Evolutionary conservation across 306 rosid species (phyloP), one percentile per base, ranked within the genome.

Genomic region (Quercus rubra): DNA sequence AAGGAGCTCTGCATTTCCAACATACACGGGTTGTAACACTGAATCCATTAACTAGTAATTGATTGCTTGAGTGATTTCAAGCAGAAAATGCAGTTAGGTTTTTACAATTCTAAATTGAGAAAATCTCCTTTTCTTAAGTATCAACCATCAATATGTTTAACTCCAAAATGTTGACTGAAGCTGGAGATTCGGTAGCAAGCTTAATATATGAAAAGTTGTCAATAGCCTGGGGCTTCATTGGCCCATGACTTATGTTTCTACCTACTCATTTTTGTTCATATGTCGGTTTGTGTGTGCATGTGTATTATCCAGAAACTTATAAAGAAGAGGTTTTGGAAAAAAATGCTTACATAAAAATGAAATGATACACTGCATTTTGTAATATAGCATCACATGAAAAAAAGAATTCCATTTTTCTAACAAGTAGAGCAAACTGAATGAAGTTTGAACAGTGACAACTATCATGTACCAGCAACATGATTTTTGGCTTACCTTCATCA

Each of bases 1-100:
- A 31, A 4, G 33, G 33, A 31, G 85, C 68, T 86, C 94, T 93
- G 94, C 84, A 80, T 74, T 58, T 67, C 74, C 61, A 79, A 56
- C 46, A 81, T 1, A 35, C 75, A 73, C 31, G 57, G 33, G 74
- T 76, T 73, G 74, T 33, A 31, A 31, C 33, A 31, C 33, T 4
- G 33, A 31, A 31, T 31, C 33, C 33, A 31, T 31, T 31, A 4
- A 31, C 33, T 31, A 4, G 33, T 56, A 56, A 61, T 25, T 21
- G 25, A 61, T 61, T 21, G 35, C 18, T 1, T 61, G 25, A 30
- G 1, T 57, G 49, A 28, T 51, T 20, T 71, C 17, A 75, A 71
- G 71, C 5, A 58, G 57, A 58, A 30, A 59, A 57, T 75, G 74
- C 27, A 55, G 35, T 46, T 1, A 2, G 0, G 5, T 55, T 6